These are phyloP conservation scores for Acanthamoeba royreba DNA, from an alignment of 208 protist species.

Conservation along the genomic window DNA sequence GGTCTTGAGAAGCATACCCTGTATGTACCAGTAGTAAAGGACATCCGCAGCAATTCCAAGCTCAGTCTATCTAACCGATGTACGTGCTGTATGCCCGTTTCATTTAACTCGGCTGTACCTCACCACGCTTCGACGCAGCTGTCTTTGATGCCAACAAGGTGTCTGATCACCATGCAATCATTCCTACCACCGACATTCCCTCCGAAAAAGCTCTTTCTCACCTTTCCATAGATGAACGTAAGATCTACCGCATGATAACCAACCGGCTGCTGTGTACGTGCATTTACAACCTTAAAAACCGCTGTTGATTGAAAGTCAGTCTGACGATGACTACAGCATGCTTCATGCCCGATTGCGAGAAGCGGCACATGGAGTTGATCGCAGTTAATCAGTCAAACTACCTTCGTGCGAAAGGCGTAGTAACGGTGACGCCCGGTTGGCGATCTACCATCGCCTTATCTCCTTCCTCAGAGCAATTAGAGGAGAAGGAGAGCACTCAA, in stretches of 20 bases:
- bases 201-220: background rate
- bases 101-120: background rate
- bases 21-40: background rate
- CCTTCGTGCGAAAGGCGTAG: background rate
- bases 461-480: background rate
- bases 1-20: background rate
- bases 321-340: background rate
- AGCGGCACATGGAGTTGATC: conserved; percentile 1
- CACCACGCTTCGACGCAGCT: too few species aligned
- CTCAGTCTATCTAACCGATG: background rate
- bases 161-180: conserved; percentile 42
- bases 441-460: background rate
- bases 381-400: conserved; percentile 1
- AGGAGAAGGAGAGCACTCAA: too few species aligned
- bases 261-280: background rate
- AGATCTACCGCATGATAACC: conserved; percentile 24
- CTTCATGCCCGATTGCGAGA: conserved; percentile 50
- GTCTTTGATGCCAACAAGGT: conserved; percentile 36
- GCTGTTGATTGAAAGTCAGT: background rate
- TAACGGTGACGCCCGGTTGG: conserved; percentile 27
- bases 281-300: background rate
- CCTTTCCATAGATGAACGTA: background rate
- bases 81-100: background rate
- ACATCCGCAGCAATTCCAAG: background rate
- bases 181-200: conserved; percentile 1